phyloP scores from a whole-genome alignment of 805 yeast species.

The Saturnispora serradocipensis region DNA sequence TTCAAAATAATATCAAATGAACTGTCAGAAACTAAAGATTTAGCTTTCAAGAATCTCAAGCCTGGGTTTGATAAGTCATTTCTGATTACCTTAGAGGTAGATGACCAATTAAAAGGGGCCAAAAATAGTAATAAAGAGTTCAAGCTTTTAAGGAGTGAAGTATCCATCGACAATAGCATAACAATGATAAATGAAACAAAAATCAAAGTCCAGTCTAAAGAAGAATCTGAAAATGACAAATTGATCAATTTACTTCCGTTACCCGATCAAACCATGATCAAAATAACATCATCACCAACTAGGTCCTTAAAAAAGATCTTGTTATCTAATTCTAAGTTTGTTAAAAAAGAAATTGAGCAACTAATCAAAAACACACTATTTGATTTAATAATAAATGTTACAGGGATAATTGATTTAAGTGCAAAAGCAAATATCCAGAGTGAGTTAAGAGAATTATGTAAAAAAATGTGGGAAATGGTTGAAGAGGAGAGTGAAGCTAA shows the following conservation, averaged over 20 bases:
- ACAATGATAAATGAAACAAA: background rate
- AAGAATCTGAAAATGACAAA: background rate
- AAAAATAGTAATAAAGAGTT: background rate
- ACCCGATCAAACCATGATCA: background rate
- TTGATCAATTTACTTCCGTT: background rate
- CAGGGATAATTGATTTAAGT: constrained; percentile 5
- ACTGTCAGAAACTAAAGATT: background rate
- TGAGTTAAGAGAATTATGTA: constrained; percentile 11
- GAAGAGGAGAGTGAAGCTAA: constrained; percentile 15
- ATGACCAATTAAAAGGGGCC: background rate
- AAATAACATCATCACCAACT: constrained; percentile 14
- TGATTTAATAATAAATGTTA: constrained; percentile 12
- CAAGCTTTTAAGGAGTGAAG: background rate
- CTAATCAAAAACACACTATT: constrained; percentile 20
- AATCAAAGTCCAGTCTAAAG: background rate
- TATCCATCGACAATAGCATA: background rate
- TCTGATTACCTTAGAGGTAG: constrained; percentile 15
- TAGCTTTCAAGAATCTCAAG: constrained; percentile 14
- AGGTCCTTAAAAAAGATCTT: constrained; percentile 15
- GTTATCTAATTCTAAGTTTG: constrained; percentile 27
- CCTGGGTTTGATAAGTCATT: constrained; percentile 19
- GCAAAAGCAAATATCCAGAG: constrained; percentile 18
- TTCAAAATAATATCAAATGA: constrained; percentile 10
- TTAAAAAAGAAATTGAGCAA: constrained; percentile 30
- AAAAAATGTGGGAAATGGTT: constrained; percentile 21